Evolutionary conservation across 192 early-diverging fungal genomes (phyloP), one percentile per base, ranked within the genome.

Genomic region (Backusella luteola): DNA sequence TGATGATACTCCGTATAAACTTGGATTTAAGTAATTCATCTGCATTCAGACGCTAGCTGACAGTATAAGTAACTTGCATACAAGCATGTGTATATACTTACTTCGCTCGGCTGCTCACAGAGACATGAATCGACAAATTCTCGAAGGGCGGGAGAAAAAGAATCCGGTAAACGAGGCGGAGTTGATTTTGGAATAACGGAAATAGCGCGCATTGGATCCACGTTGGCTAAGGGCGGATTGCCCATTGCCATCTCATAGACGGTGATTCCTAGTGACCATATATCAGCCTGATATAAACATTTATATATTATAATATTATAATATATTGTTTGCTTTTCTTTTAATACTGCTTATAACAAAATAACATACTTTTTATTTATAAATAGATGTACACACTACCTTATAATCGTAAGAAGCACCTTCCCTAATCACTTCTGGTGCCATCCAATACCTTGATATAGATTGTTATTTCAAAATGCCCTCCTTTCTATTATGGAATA

Each of bases 241-340:
- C 97, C 97, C 19, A 93, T 97, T 11, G 95, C 94, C 73, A 99
- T 91, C 77, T 99, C 98, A 66, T 98, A 97, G 32, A 97, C 93
- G 5, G 98, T 99, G 79, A 99, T 99, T 6, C 98, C 98, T 34
- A 99, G 87, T 0, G 96, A 98, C 98, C 98, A 99, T 41, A 99
- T 97, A 81, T 99, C 98, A n/a, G 94, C 95, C 91, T 96, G 56
- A 63, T 63, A 63, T 32, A 32, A 32, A 32, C 32, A 32, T 32
- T 32, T 32, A 32, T 32, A 32, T 32, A 32, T 32, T 32, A 32
- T 3, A 3, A 3, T 32, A 32, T 32, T 32, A 32, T 63, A 63
- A 26, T 29, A 59, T 3, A 26, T 34, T 32, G 66, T 79, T 29
- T 66, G 32, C 8, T 67, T 4, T 67, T 67, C 17, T 35, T 68